Base-by-base conservation (phyloP, 208 protist species). In the Lotmaria passim region DNA sequence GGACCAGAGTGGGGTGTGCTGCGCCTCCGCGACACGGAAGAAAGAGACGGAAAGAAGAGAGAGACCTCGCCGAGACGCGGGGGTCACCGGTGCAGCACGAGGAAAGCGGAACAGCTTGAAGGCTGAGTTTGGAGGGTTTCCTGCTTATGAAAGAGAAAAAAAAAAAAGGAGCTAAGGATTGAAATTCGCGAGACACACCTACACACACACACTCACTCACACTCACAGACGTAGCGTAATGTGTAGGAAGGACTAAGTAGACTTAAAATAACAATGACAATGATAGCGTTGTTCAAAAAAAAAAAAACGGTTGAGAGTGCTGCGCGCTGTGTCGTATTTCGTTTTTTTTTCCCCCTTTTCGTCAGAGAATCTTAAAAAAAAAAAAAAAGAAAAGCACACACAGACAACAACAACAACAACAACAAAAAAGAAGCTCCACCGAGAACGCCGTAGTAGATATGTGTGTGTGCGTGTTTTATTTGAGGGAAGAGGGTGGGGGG, bases 101-200 rank as follows among this genome's bases (percentile, higher is more conserved):
- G 19, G 64, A 62, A 71, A 53, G 12, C 50, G 63, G 21, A 33
- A 56, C 59, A 61, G 24, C 30, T 44, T 73, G 43, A 50, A 26
- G 23, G 36, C 8, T 14, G 12, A 12, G 12, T 14, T 39, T 39
- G 6, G 36, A 39, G 6, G 36, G 12, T 59, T 31, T 15, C 11
- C 28, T 38, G 23, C 24, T 6, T n/a, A 7, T 6, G 6, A 31
- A 36, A 59, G n/a, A 62, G 36, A 47, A 19, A 47, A 33, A 62
- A 36, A 62, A 12, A 62, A n/a, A 59, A 21, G 26, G 31, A 41
- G 53, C 4, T 5, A 21, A 21, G 10, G 19, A 28, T 39, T 6
- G 8, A 39, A 39, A n/a, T n/a, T 39, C 6, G 48, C 17, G 46
- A 21, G 38, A 19, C 38, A 33, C 5, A 34, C 15, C 15, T 10